Conservation (phyloP, 139 green algal species). For the Yamagishiella unicocca region DNA sequence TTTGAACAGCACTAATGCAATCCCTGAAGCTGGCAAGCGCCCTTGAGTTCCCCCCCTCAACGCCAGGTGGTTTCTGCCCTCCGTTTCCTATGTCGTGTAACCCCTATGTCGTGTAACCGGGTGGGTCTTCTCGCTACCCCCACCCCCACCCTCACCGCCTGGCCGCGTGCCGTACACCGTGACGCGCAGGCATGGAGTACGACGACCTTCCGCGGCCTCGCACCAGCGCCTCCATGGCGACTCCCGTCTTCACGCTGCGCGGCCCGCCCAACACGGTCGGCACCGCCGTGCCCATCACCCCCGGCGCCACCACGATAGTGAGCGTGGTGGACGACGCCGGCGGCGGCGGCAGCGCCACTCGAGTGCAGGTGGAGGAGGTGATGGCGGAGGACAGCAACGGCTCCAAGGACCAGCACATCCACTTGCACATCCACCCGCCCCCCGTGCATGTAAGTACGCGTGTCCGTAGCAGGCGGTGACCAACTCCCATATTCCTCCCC, state of each 20-base stretch:
- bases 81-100: no score
- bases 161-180: background rate
- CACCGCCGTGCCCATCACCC: background rate
- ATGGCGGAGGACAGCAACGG: background rate
- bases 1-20: no score
- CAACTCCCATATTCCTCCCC: no score
- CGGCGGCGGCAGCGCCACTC: background rate
- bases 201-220: background rate
- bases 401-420: slow-evolving; percentile 44
- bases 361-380: slow-evolving; percentile 38
- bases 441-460: background rate
- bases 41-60: no score
- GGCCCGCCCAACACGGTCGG: background rate
- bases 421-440: slow-evolving; percentile 42
- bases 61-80: no score
- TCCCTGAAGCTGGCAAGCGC: no score
- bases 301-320: background rate
- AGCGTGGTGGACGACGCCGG: background rate
- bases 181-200: background rate
- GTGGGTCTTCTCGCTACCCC: no score
- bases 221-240: background rate
- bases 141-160: no score
- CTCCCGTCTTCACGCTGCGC: slow-evolving; percentile 5
- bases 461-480: background rate
- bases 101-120: no score